These are phyloP conservation scores for Coffea canephora DNA, from an alignment of 257 asterid genomes.

Conservation along the genomic window DNA sequence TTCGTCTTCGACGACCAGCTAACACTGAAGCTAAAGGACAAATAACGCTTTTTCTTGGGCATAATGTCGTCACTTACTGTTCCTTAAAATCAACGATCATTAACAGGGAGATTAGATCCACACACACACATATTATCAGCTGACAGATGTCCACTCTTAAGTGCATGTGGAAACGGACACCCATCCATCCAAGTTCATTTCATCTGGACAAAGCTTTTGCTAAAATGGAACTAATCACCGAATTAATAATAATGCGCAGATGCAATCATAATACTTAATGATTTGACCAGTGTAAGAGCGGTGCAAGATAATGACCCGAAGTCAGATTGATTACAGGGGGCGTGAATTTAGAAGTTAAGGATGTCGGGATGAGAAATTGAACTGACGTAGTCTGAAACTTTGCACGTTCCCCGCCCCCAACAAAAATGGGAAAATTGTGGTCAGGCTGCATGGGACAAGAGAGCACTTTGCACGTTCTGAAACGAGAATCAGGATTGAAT, in stretches of 20 bases:
- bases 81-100: not conserved
- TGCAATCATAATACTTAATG: no score
- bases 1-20: not conserved
- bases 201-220: constrained; percentile 2
- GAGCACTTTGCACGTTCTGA: not conserved
- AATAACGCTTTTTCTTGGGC: constrained; percentile 28
- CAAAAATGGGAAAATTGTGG: not conserved
- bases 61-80: not conserved
- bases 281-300: not conserved
- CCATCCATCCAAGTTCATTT: constrained; percentile 14
- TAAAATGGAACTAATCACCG: not conserved
- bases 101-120: not conserved
- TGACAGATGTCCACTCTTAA: not conserved
- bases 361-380: no score
- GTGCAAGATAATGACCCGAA: not conserved
- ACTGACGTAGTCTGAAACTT: no score
- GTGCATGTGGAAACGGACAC: not conserved
- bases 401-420: no score
- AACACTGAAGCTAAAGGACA: constrained; percentile 32
- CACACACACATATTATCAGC: not conserved
- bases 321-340: not conserved
- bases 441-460: not conserved
- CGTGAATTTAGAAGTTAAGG: not conserved
- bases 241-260: not conserved
- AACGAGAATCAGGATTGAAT: not conserved